Base-by-base conservation (phyloP, 2,329 filamentous ascomycete genomes). In the Beauveria medogensis region DNA sequence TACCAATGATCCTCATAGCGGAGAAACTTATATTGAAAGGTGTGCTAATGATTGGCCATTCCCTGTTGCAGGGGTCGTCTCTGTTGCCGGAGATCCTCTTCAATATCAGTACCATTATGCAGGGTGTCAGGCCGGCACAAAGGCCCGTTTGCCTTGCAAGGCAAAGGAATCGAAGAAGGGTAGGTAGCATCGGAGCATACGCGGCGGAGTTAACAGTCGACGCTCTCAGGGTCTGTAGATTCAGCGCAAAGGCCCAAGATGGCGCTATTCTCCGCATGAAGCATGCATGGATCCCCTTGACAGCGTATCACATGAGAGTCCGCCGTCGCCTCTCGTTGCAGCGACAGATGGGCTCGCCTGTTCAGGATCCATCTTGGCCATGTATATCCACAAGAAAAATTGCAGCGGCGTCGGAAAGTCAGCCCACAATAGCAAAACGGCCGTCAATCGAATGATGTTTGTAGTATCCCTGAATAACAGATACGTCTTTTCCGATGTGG, bases 341-440 rank as follows among this genome's bases (percentile, higher is more conserved):
- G n/a, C 40, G 50, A 53, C 20, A 26, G 53, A 55, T 41, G 44
- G 20, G 22, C 30, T 20, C 55, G 16, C 30, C 30, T 41, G 20
- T 30, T 40, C 22, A 34, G 44, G 44, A n/a, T 50, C 55, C 55
- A 30, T 40, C 34, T 24, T 44, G 18, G 18, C 18, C 46, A 28
- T 10, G 24, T n/a, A 59, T 59, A 43, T 51, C 56, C 56, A 52
- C 56, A 28, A 53, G 20, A 22, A 47, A 59, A 53, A n/a, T 26
- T 20, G 26, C 20, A 28, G 30, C n/a, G 26, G n/a, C 40, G 47
- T 43, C 14, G n/a, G 2, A 20, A 34, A 54, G 50, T 59, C 48
- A 59, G 57, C 57, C 57, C 57, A 59, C 57, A 59, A 47, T 41
- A 59, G 41, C 56, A 52, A 46, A 54, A 54, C 50, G 40, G 57